These are phyloP conservation scores for Alternaria novae-zelandiae DNA, from an alignment of 2,329 filamentous ascomycete species.

Conservation along the genomic window DNA sequence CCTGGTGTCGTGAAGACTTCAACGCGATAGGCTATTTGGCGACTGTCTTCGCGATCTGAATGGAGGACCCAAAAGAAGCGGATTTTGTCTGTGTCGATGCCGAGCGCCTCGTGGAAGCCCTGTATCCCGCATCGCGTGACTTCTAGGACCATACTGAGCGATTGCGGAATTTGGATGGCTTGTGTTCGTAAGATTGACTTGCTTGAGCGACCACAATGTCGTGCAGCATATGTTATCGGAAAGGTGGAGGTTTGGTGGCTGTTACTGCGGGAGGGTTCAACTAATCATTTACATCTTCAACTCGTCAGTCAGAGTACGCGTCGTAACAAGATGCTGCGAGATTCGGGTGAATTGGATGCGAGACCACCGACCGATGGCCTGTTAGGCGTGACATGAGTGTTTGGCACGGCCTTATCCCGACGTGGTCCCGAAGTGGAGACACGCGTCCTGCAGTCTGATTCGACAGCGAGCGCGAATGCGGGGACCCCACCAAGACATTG, in stretches of 20 bases:
- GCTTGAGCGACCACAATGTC: neutral
- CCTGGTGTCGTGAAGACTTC: neutral
- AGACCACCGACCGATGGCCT: neutral
- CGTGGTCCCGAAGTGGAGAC: neutral
- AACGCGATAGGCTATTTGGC: constrained; percentile 32
- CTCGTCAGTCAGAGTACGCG: neutral
- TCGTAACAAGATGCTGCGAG: neutral
- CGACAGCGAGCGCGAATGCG: neutral
- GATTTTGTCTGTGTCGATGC: constrained; percentile 49
- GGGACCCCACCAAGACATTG: neutral
- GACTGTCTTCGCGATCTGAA: constrained; percentile 35
- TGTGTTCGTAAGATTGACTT: neutral
- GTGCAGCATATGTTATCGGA: neutral
- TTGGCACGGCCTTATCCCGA: neutral
- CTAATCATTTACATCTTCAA: neutral
- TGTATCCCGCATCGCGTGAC: constrained; percentile 49
- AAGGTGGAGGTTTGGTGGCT: neutral
- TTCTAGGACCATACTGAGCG: constrained; percentile 26
- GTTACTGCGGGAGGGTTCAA: neutral
- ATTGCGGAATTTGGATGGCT: neutral
- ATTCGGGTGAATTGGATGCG: neutral
- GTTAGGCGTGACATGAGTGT: neutral
- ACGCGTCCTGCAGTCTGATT: neutral
- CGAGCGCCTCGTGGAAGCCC: constrained; percentile 48
- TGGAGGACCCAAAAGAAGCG: constrained; percentile 47